Conservation (phyloP, 495 filamentous ascomycete genomes). For the Aspergillus sclerotiicarbonarius region DNA sequence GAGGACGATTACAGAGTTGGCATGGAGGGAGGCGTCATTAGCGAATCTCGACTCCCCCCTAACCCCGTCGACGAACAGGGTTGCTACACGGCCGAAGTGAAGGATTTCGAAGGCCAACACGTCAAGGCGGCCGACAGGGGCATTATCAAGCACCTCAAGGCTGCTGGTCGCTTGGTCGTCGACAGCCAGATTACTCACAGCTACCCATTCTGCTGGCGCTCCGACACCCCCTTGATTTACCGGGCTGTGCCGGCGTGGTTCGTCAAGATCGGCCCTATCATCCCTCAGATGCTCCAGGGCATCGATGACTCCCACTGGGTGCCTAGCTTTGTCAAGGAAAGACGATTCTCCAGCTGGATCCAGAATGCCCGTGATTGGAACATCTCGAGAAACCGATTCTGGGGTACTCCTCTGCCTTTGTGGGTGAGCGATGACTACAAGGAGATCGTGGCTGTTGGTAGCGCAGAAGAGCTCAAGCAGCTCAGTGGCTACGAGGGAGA, state of each 20-base stretch:
- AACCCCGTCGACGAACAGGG: constrained; percentile 87
- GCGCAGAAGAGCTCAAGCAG: constrained; percentile 79
- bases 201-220: constrained; percentile 94
- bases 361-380: constrained; percentile 96
- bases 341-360: constrained; percentile 84
- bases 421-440: constrained; percentile 89
- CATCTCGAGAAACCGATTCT: constrained; percentile 91
- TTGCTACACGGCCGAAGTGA: constrained; percentile 74
- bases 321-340: constrained; percentile 87
- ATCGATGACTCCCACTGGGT: constrained; percentile 95
- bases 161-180: constrained; percentile 74
- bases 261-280: constrained; percentile 78
- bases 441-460: constrained; percentile 85
- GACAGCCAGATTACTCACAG: constrained; percentile 91
- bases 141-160: constrained; percentile 90
- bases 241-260: constrained; percentile 96
- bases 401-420: constrained; percentile 92
- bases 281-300: constrained; percentile 86
- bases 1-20: constrained; percentile 95
- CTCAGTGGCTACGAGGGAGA: constrained; percentile 83
- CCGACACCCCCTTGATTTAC: constrained; percentile 93
- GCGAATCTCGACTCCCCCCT: constrained; percentile 71
- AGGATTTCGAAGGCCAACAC: constrained; percentile 83
- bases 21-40: constrained; percentile 73
- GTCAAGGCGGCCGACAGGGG: constrained; percentile 94